A percentile compares a stretch with the other conserved stretches of the same genome.
phyloP scores from a whole-genome alignment of 495 filamentous ascomycete genomes.

The Penicillium soppii region DNA sequence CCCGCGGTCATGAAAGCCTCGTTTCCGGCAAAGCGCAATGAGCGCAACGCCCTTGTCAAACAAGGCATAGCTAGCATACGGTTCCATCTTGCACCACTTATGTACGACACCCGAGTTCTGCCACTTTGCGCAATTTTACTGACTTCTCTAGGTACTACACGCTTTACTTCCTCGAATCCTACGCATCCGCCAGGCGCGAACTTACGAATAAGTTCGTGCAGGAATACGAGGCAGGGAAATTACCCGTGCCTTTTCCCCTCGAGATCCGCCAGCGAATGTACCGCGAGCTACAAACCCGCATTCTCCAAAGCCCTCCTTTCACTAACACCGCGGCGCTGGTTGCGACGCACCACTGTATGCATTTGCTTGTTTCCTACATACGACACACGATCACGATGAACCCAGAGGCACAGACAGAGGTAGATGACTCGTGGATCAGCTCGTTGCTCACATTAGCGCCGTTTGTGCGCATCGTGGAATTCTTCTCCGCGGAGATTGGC shows the following conservation, averaged over 20 bases:
- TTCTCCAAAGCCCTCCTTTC: slow-evolving; percentile 44
- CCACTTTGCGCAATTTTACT: neutral
- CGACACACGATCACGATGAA: slow-evolving; percentile 41
- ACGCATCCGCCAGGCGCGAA: slow-evolving; percentile 41
- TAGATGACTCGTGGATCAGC: slow-evolving; percentile 45
- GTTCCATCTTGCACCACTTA: slow-evolving; percentile 43
- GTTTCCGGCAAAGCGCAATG: slow-evolving; percentile 30
- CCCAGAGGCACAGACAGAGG: slow-evolving; percentile 21
- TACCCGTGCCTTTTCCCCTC: slow-evolving; percentile 38
- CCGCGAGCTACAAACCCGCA: slow-evolving; percentile 36
- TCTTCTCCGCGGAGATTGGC: slow-evolving; percentile 48
- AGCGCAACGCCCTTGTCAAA: slow-evolving; percentile 35
- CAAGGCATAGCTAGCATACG: slow-evolving; percentile 33
- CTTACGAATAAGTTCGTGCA: slow-evolving; percentile 41
- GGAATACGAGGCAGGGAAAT: slow-evolving; percentile 40
- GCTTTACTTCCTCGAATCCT: slow-evolving; percentile 43
- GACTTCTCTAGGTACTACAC: slow-evolving; percentile 36
- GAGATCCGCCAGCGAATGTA: slow-evolving; percentile 38
- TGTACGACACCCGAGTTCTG: slow-evolving; percentile 22
- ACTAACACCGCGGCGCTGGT: slow-evolving; percentile 43
- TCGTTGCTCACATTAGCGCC: slow-evolving; percentile 44
- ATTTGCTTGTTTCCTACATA: slow-evolving; percentile 41
- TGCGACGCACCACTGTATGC: slow-evolving; percentile 48
- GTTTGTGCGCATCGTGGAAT: slow-evolving; percentile 42
- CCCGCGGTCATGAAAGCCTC: slow-evolving; percentile 30